phyloP scores from a whole-genome alignment of 169 alveolate species.

The Cryptosporidium sp. region DNA sequence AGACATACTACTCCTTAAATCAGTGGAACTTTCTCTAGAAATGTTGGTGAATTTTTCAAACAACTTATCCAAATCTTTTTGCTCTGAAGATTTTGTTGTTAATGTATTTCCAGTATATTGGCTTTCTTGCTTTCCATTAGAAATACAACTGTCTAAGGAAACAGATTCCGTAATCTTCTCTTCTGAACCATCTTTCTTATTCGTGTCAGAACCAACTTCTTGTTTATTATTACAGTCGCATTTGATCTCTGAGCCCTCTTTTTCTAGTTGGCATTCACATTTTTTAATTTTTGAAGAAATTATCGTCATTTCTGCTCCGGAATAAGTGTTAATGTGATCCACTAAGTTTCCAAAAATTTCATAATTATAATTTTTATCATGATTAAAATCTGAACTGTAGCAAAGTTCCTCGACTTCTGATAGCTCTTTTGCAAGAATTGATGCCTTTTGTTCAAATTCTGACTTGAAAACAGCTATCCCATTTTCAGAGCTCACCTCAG shows the following conservation, averaged over 20 bases:
- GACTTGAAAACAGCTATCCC: background rate
- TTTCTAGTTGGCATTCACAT: background rate
- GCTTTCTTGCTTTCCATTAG: constrained; percentile 22
- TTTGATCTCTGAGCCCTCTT: background rate
- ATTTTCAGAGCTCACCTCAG: background rate
- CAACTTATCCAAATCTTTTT: constrained; percentile 9
- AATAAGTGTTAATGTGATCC: background rate
- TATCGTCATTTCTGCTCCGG: background rate
- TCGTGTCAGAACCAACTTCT: background rate
- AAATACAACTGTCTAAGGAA: constrained; percentile 46
- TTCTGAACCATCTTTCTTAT: background rate
- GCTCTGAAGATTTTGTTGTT: constrained; percentile 7
- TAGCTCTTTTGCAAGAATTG: constrained; percentile 14
- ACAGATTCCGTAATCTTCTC: constrained; percentile 17
- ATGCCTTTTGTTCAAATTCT: constrained; percentile 18
- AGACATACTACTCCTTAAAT: constrained; percentile 23
- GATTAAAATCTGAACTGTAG: background rate
- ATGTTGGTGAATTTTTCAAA: constrained; percentile 52
- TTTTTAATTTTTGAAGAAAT: background rate
- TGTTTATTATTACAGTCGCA: background rate
- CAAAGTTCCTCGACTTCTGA: constrained; percentile 24
- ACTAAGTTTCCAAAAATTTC: background rate
- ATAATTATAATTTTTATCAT: background rate
- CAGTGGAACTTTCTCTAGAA: constrained; percentile 25
- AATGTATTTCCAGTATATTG: background rate